Evolutionary conservation across 2,329 filamentous ascomycete species (phyloP).

Genomic region (Colletotrichum sp.): DNA sequence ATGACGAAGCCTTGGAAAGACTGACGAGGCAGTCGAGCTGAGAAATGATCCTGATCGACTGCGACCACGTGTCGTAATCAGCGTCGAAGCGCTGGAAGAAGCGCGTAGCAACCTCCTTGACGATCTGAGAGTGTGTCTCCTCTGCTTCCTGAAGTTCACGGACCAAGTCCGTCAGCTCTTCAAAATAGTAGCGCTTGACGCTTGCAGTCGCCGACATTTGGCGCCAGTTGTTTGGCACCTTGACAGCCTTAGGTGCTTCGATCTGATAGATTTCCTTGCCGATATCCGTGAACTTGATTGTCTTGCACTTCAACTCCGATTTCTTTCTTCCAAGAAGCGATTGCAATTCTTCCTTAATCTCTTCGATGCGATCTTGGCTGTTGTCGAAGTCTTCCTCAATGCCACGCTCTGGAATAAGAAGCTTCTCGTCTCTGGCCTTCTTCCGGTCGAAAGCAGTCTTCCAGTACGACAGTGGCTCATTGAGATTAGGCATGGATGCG

Average conservation of each 20-base stretch:
- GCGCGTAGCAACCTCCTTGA: constrained; percentile 81
- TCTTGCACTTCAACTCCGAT: constrained; percentile 74
- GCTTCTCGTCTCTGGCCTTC: constrained; percentile 78
- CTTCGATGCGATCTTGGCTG: constrained; percentile 78
- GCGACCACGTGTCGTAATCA: constrained; percentile 84
- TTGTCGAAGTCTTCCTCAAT: constrained; percentile 92
- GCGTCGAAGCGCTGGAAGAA: constrained; percentile 90
- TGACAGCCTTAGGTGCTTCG: constrained; percentile 83
- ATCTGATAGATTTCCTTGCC: constrained; percentile 98
- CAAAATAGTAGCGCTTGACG: constrained; percentile 93
- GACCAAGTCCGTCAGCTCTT: constrained; percentile 81
- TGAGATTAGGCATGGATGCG: constrained; percentile 83
- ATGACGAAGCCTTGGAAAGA: constrained; percentile 84
- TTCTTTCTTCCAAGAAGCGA: constrained; percentile 74
- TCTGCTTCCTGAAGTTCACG: constrained; percentile 91
- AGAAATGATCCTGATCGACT: constrained; percentile 86
- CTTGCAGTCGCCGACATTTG: constrained; percentile 94
- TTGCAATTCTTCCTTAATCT: constrained; percentile 76
- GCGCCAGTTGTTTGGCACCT: constrained; percentile 87
- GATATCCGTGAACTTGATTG: constrained; percentile 79
- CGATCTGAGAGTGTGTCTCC: constrained; percentile 89
- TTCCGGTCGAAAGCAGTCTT: constrained; percentile 87
- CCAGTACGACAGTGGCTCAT: constrained; percentile 79
- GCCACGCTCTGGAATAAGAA: constrained; percentile 84
- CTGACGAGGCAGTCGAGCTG: constrained; percentile 96